A percentile compares a stretch with the other conserved stretches of the same genome.
These are phyloP conservation scores for Saccharomyces jurei DNA, from an alignment of 805 yeast genomes.

Conservation along the genomic window DNA sequence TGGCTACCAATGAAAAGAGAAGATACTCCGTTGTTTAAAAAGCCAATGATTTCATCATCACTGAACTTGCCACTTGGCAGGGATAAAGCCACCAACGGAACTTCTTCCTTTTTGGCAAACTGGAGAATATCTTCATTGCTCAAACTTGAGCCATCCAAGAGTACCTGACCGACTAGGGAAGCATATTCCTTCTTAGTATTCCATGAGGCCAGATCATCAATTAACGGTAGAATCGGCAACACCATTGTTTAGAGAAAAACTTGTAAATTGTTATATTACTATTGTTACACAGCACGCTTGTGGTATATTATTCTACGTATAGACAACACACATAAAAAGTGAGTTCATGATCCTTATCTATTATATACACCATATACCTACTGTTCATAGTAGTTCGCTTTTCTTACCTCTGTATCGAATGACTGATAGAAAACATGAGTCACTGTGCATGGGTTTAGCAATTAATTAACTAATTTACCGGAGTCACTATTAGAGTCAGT, in stretches of 20 bases:
- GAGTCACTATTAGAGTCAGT: not conserved
- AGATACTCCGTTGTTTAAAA: slow-evolving; percentile 55
- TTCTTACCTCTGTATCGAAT: not conserved
- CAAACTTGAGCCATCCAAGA: slow-evolving; percentile 20
- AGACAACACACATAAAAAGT: not conserved
- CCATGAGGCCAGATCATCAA: slow-evolving; percentile 13
- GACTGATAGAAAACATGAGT: slow-evolving; percentile 1
- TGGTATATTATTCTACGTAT: not conserved
- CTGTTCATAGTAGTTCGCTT: not conserved
- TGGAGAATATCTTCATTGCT: slow-evolving; percentile 11
- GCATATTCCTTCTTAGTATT: slow-evolving; percentile 17
- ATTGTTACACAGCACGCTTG: not conserved
- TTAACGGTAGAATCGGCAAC: slow-evolving; percentile 34
- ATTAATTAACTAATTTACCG: not conserved
- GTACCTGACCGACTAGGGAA: slow-evolving; percentile 21
- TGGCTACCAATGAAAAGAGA: slow-evolving; percentile 33
- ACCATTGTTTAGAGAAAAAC: slow-evolving; percentile 22
- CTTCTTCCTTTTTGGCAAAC: slow-evolving; percentile 8
- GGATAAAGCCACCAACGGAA: slow-evolving; percentile 36
- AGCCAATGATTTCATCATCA: slow-evolving; percentile 40
- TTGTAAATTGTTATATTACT: not conserved
- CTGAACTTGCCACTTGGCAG: slow-evolving; percentile 27
- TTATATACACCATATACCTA: not conserved
- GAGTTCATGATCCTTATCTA: not conserved
- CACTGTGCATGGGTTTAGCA: slow-evolving; percentile 1